Evolutionary conservation across 179 eudicot genomes (phyloP).

Genomic region (Actinidia polygama): DNA sequence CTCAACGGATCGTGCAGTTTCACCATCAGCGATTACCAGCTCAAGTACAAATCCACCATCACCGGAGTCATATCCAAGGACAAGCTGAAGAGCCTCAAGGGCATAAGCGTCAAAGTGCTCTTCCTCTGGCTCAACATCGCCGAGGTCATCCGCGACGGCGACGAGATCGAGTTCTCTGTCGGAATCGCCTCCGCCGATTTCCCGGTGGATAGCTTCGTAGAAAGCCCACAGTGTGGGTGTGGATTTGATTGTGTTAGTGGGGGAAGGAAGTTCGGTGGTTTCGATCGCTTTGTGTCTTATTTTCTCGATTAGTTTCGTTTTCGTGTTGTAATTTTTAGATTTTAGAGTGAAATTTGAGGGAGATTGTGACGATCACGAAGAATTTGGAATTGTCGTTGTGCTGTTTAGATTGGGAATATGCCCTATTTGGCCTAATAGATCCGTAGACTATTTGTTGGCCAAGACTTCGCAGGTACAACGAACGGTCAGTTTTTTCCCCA

Average conservation of each 20-base stretch:
- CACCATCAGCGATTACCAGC: slow-evolving; percentile 37
- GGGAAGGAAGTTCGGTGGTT: not conserved
- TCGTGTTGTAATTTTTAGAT: not conserved
- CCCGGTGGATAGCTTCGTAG: slow-evolving; percentile 36
- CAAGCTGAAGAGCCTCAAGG: slow-evolving; percentile 40
- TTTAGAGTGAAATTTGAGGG: not conserved
- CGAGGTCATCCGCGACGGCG: slow-evolving; percentile 38
- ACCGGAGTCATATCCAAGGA: slow-evolving; percentile 38
- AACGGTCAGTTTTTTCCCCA: too few relatives aligned
- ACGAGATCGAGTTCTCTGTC: slow-evolving; percentile 51
- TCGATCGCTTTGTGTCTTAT: slow-evolving; percentile 16
- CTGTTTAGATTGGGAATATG: slow-evolving; percentile 1
- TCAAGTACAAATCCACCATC: slow-evolving; percentile 50
- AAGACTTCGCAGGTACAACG: not conserved
- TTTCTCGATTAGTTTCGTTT: not conserved
- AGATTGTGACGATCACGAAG: not conserved
- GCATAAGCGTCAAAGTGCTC: slow-evolving; percentile 53
- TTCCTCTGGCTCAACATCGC: slow-evolving; percentile 56
- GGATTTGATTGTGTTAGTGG: slow-evolving; percentile 53
- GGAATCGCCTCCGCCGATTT: slow-evolving; percentile 54
- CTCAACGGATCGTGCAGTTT: slow-evolving; percentile 38
- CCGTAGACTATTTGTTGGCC: not conserved
- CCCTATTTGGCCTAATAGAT: not conserved
- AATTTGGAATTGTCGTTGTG: not conserved
- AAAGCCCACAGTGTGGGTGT: slow-evolving; percentile 64